Evolutionary conservation across 441 rosid genomes (phyloP).

Genomic region (Arabidopsis lyrata): DNA sequence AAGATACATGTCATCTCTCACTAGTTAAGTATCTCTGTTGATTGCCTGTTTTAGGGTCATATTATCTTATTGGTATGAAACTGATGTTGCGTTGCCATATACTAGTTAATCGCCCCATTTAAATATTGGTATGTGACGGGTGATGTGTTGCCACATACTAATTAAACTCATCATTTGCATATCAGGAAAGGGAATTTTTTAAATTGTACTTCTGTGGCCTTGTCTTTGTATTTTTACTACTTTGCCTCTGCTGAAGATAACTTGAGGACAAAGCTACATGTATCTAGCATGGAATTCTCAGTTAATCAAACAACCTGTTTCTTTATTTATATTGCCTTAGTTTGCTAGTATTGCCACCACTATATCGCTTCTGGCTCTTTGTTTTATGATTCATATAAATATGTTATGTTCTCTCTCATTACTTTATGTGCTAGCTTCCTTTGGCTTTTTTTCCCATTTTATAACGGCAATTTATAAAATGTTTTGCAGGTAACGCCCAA

Average conservation of each 20-base stretch:
- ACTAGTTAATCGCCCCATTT: slow-evolving; percentile 4
- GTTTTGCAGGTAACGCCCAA: slow-evolving; percentile 87
- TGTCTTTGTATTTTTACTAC: background rate
- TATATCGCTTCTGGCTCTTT: background rate
- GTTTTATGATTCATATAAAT: background rate
- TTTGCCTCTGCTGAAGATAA: background rate
- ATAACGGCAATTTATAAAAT: slow-evolving; percentile 21
- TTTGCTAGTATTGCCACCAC: background rate
- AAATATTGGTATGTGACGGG: background rate
- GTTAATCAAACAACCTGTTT: background rate
- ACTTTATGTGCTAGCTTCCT: slow-evolving; percentile 11
- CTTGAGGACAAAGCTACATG: background rate
- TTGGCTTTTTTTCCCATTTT: background rate
- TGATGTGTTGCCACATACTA: background rate
- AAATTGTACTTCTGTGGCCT: background rate
- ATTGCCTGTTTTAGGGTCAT: background rate
- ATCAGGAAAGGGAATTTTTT: background rate
- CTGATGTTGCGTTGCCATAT: background rate
- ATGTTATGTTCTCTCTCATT: slow-evolving; percentile 7
- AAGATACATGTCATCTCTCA: background rate
- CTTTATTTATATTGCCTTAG: background rate
- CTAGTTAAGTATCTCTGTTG: slow-evolving; percentile 13
- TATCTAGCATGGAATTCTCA: background rate
- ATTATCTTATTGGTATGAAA: background rate
- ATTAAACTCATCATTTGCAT: background rate